Conservation (phyloP, 208 protist genomes). For the Chromosphaera perkinsii region DNA sequence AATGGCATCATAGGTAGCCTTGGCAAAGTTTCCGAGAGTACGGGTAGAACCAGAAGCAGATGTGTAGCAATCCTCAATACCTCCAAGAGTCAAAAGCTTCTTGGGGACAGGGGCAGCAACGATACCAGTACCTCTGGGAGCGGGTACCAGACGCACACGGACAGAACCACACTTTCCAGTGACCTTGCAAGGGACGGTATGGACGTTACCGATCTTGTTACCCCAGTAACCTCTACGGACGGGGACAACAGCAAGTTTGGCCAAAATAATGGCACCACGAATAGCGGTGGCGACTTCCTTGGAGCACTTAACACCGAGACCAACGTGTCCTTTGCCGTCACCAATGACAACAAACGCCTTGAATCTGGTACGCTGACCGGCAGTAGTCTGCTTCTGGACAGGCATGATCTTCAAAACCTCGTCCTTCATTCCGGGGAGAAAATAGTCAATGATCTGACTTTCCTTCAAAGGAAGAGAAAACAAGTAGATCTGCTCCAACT, state of each 20-base stretch:
- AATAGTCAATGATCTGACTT: slow-evolving; percentile 96
- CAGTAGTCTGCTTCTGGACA: slow-evolving; percentile 98
- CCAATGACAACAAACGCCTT: slow-evolving; percentile 98
- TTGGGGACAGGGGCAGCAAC: slow-evolving; percentile 92
- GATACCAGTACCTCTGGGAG: slow-evolving; percentile 97
- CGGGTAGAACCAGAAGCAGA: slow-evolving; percentile 88
- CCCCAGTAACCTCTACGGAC: slow-evolving; percentile 98
- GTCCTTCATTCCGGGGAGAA: slow-evolving; percentile 82
- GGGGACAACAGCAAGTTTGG: slow-evolving; percentile 96
- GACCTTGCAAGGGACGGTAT: slow-evolving; percentile 98
- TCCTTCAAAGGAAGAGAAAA: slow-evolving; percentile 99
- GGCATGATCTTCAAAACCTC: slow-evolving; percentile 97
- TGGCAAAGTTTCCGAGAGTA: slow-evolving; percentile 98
- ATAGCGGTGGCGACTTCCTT: slow-evolving; percentile 99
- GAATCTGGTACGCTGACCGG: slow-evolving; percentile 99
- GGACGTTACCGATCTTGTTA: slow-evolving; percentile 93
- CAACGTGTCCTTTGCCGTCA: slow-evolving; percentile 93
- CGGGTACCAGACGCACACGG: slow-evolving; percentile 91
- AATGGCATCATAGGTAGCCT: slow-evolving; percentile 95
- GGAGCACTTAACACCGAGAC: slow-evolving; percentile 94
- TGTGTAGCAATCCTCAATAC: slow-evolving; percentile 82
- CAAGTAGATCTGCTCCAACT: slow-evolving; percentile 96
- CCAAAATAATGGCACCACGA: slow-evolving; percentile 89
- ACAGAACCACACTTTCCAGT: slow-evolving; percentile 98
- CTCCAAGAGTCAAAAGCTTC: slow-evolving; percentile 95